phyloP scores from a whole-genome alignment of 192 early-diverging fungal species.

The Linderina pennispora region DNA sequence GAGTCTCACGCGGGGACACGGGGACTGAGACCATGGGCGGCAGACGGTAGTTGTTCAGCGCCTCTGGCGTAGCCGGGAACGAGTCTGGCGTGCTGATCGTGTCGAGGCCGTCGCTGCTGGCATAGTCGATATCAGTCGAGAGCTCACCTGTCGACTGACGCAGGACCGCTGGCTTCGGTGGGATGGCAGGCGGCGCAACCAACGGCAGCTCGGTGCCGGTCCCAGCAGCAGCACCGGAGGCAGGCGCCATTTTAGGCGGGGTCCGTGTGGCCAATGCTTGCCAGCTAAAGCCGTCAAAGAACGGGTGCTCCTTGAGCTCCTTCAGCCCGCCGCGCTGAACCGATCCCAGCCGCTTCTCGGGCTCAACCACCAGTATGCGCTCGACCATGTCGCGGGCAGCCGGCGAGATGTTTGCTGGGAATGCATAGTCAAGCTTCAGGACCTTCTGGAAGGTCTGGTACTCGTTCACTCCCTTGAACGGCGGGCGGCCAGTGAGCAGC shows the following conservation, averaged over 20 bases:
- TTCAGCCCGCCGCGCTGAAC: constrained; percentile 48
- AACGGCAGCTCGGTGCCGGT: neutral
- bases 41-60: constrained; percentile 18
- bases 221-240: neutral
- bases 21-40: constrained; percentile 4
- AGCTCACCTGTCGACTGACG: constrained; percentile 10
- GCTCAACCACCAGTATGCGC: constrained; percentile 62
- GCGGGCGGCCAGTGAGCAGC: constrained; percentile 79
- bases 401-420: constrained; percentile 70
- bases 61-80: constrained; percentile 21
- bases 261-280: constrained; percentile 30
- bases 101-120: constrained; percentile 42
- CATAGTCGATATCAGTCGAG: neutral
- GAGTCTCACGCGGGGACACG: constrained; percentile 27
- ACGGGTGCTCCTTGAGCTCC: constrained; percentile 67
- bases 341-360: constrained; percentile 57
- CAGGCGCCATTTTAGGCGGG: constrained; percentile 32
- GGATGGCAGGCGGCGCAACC: constrained; percentile 24
- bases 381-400: constrained; percentile 71
- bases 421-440: constrained; percentile 75
- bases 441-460: constrained; percentile 98
- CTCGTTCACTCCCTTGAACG: constrained; percentile 93
- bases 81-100: constrained; percentile 33
- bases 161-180: constrained; percentile 36
- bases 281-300: constrained; percentile 82